Percentiles rank a stretch among this genome's conserved stretches.
Evolutionary conservation across 768 basidiomycete genomes (phyloP).

Genomic region (Tremella fuciformis): DNA sequence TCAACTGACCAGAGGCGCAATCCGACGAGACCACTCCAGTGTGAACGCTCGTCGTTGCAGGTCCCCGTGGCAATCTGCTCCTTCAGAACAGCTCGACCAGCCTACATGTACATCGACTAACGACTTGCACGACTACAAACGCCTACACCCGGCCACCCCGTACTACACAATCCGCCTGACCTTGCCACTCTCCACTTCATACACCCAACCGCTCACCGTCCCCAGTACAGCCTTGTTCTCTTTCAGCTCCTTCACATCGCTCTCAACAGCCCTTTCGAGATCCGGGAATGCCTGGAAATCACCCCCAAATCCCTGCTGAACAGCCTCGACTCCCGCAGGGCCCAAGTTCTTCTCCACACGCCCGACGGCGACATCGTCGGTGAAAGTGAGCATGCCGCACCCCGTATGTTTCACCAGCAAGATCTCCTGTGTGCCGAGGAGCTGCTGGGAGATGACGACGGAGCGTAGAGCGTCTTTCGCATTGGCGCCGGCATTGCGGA

Average conservation of each 20-base stretch:
- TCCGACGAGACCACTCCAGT: no score
- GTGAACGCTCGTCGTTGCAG: no score
- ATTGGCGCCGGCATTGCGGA: constrained; percentile 58
- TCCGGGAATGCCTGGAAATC: constrained; percentile 35
- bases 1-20: no score
- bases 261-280: constrained; percentile 24
- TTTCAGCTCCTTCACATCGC: constrained; percentile 62
- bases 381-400: constrained; percentile 71
- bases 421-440: constrained; percentile 68
- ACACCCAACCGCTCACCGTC: constrained; percentile 66
- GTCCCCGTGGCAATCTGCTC: no score
- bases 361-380: constrained; percentile 37
- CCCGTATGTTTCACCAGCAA: constrained; percentile 69
- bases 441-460: constrained; percentile 69
- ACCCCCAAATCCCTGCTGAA: neutral
- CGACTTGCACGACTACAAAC: no score
- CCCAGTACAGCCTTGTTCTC: constrained; percentile 60
- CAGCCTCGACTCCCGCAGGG: neutral
- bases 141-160: no score
- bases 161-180: constrained; percentile 43
- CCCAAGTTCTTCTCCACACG: constrained; percentile 16
- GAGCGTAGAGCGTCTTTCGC: constrained; percentile 66
- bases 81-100: no score
- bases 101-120: no score
- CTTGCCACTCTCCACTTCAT: constrained; percentile 64